phyloP scores from a whole-genome alignment of 441 rosid genomes.

The Eruca vesicaria region DNA sequence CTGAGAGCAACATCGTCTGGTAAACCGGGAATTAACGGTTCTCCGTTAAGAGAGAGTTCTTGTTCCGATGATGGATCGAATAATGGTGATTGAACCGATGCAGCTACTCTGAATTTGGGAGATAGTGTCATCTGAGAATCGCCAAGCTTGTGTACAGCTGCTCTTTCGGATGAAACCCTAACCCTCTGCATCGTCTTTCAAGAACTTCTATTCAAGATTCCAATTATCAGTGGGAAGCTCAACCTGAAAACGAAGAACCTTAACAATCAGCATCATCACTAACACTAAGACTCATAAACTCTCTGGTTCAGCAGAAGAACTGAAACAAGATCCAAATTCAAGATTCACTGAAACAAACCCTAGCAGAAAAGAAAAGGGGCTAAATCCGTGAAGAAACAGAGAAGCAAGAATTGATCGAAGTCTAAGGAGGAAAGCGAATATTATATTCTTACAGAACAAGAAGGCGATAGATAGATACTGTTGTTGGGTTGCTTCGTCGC shows the following conservation, averaged over 20 bases:
- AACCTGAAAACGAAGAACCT: slow-evolving; percentile 19
- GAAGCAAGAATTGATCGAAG: background rate
- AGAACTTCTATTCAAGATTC: background rate
- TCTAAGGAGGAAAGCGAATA: background rate
- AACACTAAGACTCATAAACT: too few relatives aligned
- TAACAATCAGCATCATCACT: slow-evolving; percentile 10
- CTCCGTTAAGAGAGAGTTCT: slow-evolving; percentile 51
- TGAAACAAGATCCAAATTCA: background rate
- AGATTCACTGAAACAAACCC: slow-evolving; percentile 10
- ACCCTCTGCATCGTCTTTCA: slow-evolving; percentile 87
- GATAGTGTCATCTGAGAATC: slow-evolving; percentile 84
- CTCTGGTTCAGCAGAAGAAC: too few relatives aligned
- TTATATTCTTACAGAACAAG: slow-evolving; percentile 25
- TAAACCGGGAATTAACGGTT: slow-evolving; percentile 82
- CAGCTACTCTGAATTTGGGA: slow-evolving; percentile 75
- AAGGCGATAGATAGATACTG: slow-evolving; percentile 19
- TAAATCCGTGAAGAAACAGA: background rate
- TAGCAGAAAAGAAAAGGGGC: slow-evolving; percentile 7
- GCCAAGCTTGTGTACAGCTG: slow-evolving; percentile 77
- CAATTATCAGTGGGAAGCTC: background rate
- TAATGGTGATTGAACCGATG: slow-evolving; percentile 48
- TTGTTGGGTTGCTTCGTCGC: slow-evolving; percentile 14
- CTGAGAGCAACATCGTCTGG: slow-evolving; percentile 85
- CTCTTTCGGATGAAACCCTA: slow-evolving; percentile 70
- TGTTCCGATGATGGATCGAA: slow-evolving; percentile 48